Evolutionary conservation across 2,329 filamentous ascomycete genomes (phyloP).

Genomic region (Cytospora paraplurivora): DNA sequence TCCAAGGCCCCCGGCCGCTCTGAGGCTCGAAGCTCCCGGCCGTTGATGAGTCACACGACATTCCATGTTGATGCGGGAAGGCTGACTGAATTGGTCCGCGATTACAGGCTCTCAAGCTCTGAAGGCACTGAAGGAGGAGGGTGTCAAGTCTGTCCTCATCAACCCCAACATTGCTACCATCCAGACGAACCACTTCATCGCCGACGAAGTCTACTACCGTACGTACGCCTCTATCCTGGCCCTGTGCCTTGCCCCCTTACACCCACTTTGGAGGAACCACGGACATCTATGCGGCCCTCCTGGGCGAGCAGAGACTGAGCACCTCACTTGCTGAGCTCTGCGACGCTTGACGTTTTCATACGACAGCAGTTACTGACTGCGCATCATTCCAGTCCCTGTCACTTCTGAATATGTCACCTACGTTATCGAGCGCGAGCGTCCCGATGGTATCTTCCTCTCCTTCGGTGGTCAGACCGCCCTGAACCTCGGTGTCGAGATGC

Average conservation of each 20-base stretch:
- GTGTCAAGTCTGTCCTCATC: slow-evolving; percentile 87
- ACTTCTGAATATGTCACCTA: slow-evolving; percentile 97
- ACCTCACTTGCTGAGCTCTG: neutral
- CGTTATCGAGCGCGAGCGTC: slow-evolving; percentile 93
- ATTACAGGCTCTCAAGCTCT: slow-evolving; percentile 84
- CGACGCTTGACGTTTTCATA: neutral
- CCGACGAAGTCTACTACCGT: slow-evolving; percentile 94
- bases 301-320: neutral
- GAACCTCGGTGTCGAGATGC: slow-evolving; percentile 96
- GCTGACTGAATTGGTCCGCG: slow-evolving; percentile 24
- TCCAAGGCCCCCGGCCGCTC: slow-evolving; percentile 1
- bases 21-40: slow-evolving; percentile 15
- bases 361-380: slow-evolving; percentile 12
- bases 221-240: slow-evolving; percentile 5
- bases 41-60: slow-evolving; percentile 35
- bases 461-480: slow-evolving; percentile 97
- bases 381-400: slow-evolving; percentile 63
- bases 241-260: neutral
- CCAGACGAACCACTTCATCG: slow-evolving; percentile 93
- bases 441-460: slow-evolving; percentile 95
- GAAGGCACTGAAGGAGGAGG: slow-evolving; percentile 95
- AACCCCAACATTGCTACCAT: slow-evolving; percentile 99
- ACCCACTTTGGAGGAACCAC: neutral
- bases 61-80: slow-evolving; percentile 20
- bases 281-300: neutral